Percentiles rank a stretch among this genome's conserved stretches.
phyloP scores from a whole-genome alignment of 345 rosid genomes.

The Eucalyptus erythrocorys region DNA sequence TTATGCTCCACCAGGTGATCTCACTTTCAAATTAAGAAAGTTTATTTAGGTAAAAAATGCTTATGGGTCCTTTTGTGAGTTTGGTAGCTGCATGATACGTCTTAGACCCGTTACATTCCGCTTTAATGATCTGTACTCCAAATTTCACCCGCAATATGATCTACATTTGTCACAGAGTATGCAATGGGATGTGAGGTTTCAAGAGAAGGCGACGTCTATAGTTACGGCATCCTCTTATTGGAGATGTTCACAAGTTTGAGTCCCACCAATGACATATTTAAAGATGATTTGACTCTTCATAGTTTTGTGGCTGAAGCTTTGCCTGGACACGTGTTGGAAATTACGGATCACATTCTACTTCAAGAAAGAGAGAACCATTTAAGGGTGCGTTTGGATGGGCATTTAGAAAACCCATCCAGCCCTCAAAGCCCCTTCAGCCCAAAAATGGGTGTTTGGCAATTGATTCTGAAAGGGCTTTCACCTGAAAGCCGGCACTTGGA shows the following conservation, averaged over 20 bases:
- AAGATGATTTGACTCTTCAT: background rate
- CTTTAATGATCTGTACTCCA: background rate
- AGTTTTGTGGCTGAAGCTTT: background rate
- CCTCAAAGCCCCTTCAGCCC: no score
- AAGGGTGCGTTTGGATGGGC: no score
- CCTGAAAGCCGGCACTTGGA: no score
- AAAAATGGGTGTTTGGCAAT: no score
- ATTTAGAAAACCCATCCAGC: no score
- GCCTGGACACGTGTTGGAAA: background rate
- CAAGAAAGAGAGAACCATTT: background rate
- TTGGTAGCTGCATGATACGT: background rate
- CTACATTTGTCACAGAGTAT: background rate
- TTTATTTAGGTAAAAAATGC: background rate
- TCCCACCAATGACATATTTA: background rate
- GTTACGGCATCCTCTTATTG: background rate
- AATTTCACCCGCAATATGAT: background rate
- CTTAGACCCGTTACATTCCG: fast-evolving
- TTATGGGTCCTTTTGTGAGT: background rate
- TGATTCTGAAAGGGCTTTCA: no score
- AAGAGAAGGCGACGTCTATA: background rate
- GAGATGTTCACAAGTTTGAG: background rate
- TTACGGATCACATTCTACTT: background rate
- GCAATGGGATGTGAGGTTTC: background rate
- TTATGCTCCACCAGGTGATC: background rate
- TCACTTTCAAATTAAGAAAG: background rate